A percentile compares a stretch with the other conserved stretches of the same genome.
These are phyloP conservation scores for Komagataella pastoris DNA, from an alignment of 805 yeast species.

Conservation along the genomic window DNA sequence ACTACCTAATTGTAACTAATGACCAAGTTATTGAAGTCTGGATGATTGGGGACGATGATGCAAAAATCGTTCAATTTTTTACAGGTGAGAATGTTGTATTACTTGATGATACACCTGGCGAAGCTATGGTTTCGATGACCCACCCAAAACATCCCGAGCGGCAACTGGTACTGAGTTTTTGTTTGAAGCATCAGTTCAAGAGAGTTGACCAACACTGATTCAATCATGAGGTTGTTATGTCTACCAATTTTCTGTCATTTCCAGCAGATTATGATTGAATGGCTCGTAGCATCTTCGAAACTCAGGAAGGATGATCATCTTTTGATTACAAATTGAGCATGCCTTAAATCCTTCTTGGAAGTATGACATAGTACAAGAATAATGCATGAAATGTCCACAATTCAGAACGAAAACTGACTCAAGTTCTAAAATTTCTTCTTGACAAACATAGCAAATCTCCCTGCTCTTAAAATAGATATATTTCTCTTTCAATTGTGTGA, in stretches of 20 bases:
- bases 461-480: not conserved
- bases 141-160: constrained; percentile 53
- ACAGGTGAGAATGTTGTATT: constrained; percentile 49
- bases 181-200: constrained; percentile 4
- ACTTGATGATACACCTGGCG: constrained; percentile 20
- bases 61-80: constrained; percentile 50
- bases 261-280: not conserved
- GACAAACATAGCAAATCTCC: not conserved
- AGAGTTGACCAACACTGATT: not conserved
- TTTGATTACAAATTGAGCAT: not conserved
- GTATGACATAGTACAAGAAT: not conserved
- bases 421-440: not conserved
- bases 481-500: not conserved
- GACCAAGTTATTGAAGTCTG: constrained; percentile 64
- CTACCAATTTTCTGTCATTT: not conserved
- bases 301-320: not conserved
- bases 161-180: constrained; percentile 39
- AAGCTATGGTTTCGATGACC: constrained; percentile 34
- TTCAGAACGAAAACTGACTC: not conserved
- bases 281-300: not conserved
- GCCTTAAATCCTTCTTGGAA: not conserved
- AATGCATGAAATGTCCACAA: not conserved
- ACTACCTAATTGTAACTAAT: constrained; percentile 39
- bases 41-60: constrained; percentile 33
- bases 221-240: not conserved